Evolutionary conservation across 2,329 filamentous ascomycete species (phyloP), one percentile per base, ranked within the genome.

Genomic region (Cladosporium sp.): DNA sequence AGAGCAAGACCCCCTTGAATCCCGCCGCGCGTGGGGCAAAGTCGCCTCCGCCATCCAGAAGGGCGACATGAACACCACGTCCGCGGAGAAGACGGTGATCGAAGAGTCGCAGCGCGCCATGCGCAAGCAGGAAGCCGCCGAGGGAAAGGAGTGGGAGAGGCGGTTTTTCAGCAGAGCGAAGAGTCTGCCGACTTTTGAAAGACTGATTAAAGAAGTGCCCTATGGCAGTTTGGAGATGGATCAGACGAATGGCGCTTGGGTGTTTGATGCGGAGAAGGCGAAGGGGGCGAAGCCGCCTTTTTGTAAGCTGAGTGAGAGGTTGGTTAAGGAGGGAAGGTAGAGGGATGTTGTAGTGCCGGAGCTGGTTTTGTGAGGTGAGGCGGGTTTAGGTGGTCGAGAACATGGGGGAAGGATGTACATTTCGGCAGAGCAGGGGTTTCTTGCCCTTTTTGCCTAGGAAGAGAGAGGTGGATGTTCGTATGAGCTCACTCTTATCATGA

Each of bases 1-100:
- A 53, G 70, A 87, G 59, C 92, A 96, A 71, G 87, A 95, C 65
- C 82, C 89, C 9, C 84, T 93, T 56, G 92, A 97, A 73, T 89
- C 88, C 12, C 83, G 92, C 41, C 82, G 88, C 52, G 92, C 92
- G 3, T 97, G 92, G 93, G 75, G 80, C 56, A 88, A 88, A 63
- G 92, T 97, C 20, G 89, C 89, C 1, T 80, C 81, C 24, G 89
- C 85, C 41, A 93, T 97, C 61, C 78, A 82, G 51, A 82, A 79
- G 58, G 88, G 89, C 52, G 89, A 96, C 68, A 89, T 96, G 80
- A 89, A 96, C 59, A 73, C 80, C 4, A 89, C 89, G 1, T 83
- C 83, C 1, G 65, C 72, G 12, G 88, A 95, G 67, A 97, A 97
- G 76, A 80, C 80, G 51, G 88, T 89, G 70, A 95, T 97, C 57